A percentile compares a stretch with the other conserved stretches of the same genome.
Conservation (phyloP, 2,329 filamentous ascomycete species). For the Hymenoscyphus albidus region DNA sequence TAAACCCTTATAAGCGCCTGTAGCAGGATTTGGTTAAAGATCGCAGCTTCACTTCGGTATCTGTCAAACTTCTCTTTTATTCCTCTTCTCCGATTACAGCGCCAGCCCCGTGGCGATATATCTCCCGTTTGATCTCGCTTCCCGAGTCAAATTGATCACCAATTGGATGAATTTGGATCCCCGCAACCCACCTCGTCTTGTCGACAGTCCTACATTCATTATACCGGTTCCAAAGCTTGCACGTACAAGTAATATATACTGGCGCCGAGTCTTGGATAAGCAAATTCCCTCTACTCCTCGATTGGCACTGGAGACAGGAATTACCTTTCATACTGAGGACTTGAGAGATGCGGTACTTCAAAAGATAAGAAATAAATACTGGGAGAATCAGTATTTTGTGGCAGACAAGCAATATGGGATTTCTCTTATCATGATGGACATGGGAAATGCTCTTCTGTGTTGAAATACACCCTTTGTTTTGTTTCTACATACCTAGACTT, state of each 20-base stretch:
- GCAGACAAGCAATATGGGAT: neutral
- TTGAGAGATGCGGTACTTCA: neutral
- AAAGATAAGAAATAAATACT: neutral
- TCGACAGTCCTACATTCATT: conserved; percentile 17
- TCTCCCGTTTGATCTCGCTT: neutral
- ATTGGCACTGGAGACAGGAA: neutral
- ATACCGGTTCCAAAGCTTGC: conserved; percentile 16
- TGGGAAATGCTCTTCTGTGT: neutral
- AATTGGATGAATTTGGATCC: no score
- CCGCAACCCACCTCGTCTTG: conserved; percentile 17
- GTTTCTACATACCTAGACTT: neutral
- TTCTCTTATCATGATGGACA: neutral
- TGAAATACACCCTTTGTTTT: neutral
- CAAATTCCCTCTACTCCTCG: neutral
- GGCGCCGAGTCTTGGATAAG: conserved; percentile 6
- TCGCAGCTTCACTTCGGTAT: no score
- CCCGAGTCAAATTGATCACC: neutral
- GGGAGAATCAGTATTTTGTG: neutral
- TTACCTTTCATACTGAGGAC: neutral
- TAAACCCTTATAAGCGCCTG: no score
- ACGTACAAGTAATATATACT: conserved; percentile 13
- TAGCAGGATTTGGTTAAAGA: no score
- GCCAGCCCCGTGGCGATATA: neutral
- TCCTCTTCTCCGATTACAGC: neutral
- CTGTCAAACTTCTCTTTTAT: no score